Conservation (phyloP, 345 rosid genomes). For the Brassica cretica region DNA sequence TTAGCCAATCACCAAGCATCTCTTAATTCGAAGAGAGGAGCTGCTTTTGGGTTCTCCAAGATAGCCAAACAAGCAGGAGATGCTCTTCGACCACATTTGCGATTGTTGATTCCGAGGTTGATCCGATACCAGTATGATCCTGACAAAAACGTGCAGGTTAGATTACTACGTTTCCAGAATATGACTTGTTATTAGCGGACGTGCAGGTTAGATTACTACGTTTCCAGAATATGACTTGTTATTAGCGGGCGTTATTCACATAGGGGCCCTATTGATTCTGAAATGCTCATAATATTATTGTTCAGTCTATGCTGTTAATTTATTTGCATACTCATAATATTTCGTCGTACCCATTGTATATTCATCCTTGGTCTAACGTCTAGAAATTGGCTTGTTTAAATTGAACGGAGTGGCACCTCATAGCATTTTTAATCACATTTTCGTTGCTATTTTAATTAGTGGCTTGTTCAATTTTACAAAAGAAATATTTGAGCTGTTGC, state of each 20-base stretch:
- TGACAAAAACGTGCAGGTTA: slow-evolving; percentile 95
- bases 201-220: slow-evolving; percentile 56
- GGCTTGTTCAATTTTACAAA: background rate
- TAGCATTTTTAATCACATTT: slow-evolving; percentile 12
- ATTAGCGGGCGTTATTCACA: background rate
- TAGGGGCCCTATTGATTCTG: background rate
- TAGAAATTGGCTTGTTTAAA: background rate
- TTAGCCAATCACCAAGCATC: slow-evolving; percentile 94
- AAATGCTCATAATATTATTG: slow-evolving; percentile 12
- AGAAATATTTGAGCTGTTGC: slow-evolving; percentile 13
- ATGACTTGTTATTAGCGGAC: background rate
- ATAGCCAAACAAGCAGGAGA: slow-evolving; percentile 99
- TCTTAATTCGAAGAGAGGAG: slow-evolving; percentile 88
- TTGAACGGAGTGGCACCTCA: slow-evolving; percentile 23
- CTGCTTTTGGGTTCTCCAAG: slow-evolving; percentile 97
- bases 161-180: slow-evolving; percentile 18
- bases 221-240: slow-evolving; percentile 1
- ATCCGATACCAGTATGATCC: slow-evolving; percentile 96
- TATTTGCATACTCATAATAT: background rate
- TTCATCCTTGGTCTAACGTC: background rate
- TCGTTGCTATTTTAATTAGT: slow-evolving; percentile 14
- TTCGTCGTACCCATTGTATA: background rate
- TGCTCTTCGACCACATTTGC: slow-evolving; percentile 88
- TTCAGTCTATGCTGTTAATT: slow-evolving; percentile 12
- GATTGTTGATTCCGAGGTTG: slow-evolving; percentile 78